A percentile compares a stretch with the other conserved stretches of the same genome.
phyloP scores from a whole-genome alignment of 805 yeast species.

The Wickerhamiella slavikovae region DNA sequence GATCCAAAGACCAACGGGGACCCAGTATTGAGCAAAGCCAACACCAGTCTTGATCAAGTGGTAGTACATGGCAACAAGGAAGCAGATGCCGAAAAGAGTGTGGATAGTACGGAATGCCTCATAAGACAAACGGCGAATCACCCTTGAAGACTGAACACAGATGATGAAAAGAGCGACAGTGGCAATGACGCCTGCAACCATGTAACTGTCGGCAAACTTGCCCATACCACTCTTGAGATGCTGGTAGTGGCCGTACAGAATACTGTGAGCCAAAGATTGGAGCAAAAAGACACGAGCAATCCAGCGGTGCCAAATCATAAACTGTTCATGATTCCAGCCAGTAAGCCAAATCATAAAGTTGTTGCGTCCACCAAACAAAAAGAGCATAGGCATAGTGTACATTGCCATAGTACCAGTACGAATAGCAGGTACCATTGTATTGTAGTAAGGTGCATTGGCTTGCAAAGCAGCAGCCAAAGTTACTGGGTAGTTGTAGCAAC shows the following conservation, averaged over 20 bases:
- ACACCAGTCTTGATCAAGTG: slow-evolving; percentile 29
- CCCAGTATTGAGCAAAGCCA: slow-evolving; percentile 29
- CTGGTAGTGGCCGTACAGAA: slow-evolving; percentile 11
- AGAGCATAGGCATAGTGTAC: slow-evolving; percentile 23
- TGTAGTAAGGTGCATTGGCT: background rate
- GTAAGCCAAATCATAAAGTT: slow-evolving; percentile 35
- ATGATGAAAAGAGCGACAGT: slow-evolving; percentile 28
- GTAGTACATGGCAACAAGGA: slow-evolving; percentile 29
- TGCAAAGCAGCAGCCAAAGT: background rate
- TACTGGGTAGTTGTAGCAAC: background rate
- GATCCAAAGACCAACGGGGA: slow-evolving; percentile 46
- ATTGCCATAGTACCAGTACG: background rate
- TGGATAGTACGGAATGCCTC: slow-evolving; percentile 40
- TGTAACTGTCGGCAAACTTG: slow-evolving; percentile 23
- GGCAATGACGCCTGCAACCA: slow-evolving; percentile 21
- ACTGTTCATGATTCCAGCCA: slow-evolving; percentile 24
- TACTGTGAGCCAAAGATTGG: slow-evolving; percentile 32
- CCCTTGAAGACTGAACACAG: slow-evolving; percentile 26
- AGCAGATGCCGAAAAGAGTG: slow-evolving; percentile 31
- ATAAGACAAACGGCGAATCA: slow-evolving; percentile 32
- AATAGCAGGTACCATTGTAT: background rate
- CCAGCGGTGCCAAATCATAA: slow-evolving; percentile 43
- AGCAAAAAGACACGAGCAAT: slow-evolving; percentile 30
- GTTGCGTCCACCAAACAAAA: slow-evolving; percentile 46
- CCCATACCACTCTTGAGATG: slow-evolving; percentile 18